A percentile compares a stretch with the other conserved stretches of the same genome.
These are phyloP conservation scores for Jimgerdemannia lactiflua DNA, from an alignment of 192 early-diverging fungal genomes.

Conservation along the genomic window DNA sequence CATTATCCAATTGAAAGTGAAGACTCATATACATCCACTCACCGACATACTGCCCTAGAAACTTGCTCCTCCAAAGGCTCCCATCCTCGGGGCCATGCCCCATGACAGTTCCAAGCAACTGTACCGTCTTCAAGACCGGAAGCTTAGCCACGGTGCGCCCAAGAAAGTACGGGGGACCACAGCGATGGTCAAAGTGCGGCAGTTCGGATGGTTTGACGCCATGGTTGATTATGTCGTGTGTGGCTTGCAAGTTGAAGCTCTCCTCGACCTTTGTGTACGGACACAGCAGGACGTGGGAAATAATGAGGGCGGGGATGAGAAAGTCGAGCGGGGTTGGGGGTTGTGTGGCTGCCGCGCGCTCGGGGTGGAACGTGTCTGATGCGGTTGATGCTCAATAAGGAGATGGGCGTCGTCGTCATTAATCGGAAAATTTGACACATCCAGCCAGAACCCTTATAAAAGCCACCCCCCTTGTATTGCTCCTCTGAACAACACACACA, in stretches of 20 bases:
- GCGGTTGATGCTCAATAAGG: neutral
- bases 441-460: neutral
- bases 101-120: constrained; percentile 17
- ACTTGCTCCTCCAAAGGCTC: constrained; percentile 9
- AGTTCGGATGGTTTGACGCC: constrained; percentile 23
- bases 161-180: constrained; percentile 95
- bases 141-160: constrained; percentile 69
- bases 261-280: constrained; percentile 98
- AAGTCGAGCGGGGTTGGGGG: neutral
- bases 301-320: neutral
- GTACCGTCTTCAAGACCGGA: constrained; percentile 32
- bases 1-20: neutral
- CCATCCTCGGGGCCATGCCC: neutral
- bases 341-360: neutral
- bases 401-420: neutral
- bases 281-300: constrained; percentile 10
- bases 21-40: constrained; percentile 9
- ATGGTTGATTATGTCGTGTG: constrained; percentile 81
- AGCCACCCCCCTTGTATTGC: neutral
- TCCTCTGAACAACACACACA: neutral
- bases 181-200: constrained; percentile 74
- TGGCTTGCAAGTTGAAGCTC: constrained; percentile 93
- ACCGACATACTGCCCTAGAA: constrained; percentile 39
- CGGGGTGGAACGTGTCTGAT: neutral
- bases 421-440: neutral